These are phyloP conservation scores for Dothistroma pini DNA, from an alignment of 2,329 filamentous ascomycete genomes.

Conservation along the genomic window DNA sequence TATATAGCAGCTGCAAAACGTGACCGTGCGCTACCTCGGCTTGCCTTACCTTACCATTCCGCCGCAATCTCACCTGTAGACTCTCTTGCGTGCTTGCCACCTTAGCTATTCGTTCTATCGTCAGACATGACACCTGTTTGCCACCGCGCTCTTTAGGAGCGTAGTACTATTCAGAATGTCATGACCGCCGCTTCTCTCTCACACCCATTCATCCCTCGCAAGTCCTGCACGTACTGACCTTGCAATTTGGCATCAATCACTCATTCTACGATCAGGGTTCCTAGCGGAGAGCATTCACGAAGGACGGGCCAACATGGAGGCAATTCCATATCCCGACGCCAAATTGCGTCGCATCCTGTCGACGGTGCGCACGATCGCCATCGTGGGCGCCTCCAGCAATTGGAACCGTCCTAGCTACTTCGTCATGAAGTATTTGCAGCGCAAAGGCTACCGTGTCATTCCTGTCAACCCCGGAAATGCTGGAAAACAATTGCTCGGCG, in stretches of 20 bases:
- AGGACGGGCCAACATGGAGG: constrained; percentile 10
- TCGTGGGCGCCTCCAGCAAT: constrained; percentile 18
- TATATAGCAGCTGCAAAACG: too few relatives aligned
- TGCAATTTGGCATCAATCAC: constrained; percentile 4
- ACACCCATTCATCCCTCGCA: too few relatives aligned
- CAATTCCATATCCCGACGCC: constrained; percentile 17
- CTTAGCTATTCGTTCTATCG: too few relatives aligned
- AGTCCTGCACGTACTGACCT: too few relatives aligned
- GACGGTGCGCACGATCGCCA: constrained; percentile 15
- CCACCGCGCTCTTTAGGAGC: too few relatives aligned
- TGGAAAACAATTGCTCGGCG: constrained; percentile 16
- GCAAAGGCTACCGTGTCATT: constrained; percentile 20
- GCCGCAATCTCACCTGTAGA: too few relatives aligned
- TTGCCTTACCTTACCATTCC: too few relatives aligned
- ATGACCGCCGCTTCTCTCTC: too few relatives aligned
- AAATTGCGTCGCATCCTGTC: constrained; percentile 19
- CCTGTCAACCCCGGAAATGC: constrained; percentile 18
- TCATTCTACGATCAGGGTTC: neutral
- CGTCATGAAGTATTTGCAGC: constrained; percentile 19
- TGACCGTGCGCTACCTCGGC: too few relatives aligned
- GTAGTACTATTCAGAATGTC: too few relatives aligned
- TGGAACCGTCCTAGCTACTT: constrained; percentile 22
- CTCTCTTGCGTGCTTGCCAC: too few relatives aligned
- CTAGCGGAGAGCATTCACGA: neutral
- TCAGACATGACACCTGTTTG: too few relatives aligned